Percentiles rank a stretch among this genome's conserved stretches.
phyloP scores from a whole-genome alignment of 129 eudicot genomes.

The Centrapalus pauciflorus region DNA sequence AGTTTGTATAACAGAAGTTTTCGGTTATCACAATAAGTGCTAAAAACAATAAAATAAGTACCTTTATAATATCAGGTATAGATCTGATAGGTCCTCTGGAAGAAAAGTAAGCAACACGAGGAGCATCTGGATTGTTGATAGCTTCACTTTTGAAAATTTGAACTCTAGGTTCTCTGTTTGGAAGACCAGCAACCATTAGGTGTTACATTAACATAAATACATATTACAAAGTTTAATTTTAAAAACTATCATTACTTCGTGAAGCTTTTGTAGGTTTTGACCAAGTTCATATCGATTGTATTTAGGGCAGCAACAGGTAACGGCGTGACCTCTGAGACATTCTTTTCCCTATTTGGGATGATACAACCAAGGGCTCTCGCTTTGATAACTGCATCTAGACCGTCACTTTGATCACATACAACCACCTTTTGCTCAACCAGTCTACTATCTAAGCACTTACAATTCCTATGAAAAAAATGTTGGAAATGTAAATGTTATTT shows the following conservation, averaged over 20 bases:
- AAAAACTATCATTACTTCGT: constrained; percentile 22
- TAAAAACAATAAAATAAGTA: not conserved
- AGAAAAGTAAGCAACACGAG: constrained; percentile 38
- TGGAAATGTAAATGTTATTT: no score
- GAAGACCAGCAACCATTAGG: not conserved
- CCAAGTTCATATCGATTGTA: not conserved
- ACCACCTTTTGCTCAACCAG: constrained; percentile 48
- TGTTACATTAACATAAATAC: not conserved
- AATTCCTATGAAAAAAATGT: constrained; percentile 23
- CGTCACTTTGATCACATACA: not conserved
- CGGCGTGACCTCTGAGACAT: constrained; percentile 11
- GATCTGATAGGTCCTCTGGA: constrained; percentile 32
- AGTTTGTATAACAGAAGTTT: not conserved
- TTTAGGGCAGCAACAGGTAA: constrained; percentile 19
- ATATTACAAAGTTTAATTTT: not conserved
- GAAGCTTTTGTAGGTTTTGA: constrained; percentile 25
- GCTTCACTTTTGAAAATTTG: constrained; percentile 18
- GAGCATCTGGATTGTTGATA: constrained; percentile 19
- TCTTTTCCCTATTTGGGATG: not conserved
- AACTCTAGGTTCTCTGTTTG: constrained; percentile 16
- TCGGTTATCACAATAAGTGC: not conserved
- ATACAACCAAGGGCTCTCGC: constrained; percentile 37
- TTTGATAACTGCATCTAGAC: not conserved
- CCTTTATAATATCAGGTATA: constrained; percentile 33
- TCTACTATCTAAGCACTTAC: constrained; percentile 26